These are phyloP conservation scores for Pseudomonodictys pantanalensis DNA, from an alignment of 495 filamentous ascomycete genomes.

Conservation along the genomic window DNA sequence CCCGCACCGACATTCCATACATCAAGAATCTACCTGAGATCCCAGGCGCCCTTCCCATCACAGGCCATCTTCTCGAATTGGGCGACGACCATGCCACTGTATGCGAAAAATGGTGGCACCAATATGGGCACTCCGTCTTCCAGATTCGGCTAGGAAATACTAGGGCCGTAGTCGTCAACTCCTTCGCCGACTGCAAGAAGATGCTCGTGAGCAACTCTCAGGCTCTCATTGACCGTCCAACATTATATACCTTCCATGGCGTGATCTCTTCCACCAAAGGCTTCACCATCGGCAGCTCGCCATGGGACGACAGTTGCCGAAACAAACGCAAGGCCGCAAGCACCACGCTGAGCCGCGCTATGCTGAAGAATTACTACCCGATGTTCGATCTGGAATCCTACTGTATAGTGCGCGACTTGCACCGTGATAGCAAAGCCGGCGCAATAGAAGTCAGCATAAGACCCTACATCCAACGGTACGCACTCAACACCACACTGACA, in stretches of 20 bases:
- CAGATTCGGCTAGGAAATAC: constrained; percentile 57
- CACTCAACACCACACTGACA: constrained; percentile 52
- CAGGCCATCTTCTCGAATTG: constrained; percentile 54
- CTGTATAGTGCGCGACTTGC: constrained; percentile 49
- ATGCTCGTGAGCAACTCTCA: constrained; percentile 66
- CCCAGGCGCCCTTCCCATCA: constrained; percentile 50
- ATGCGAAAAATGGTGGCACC: constrained; percentile 53
- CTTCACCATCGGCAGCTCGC: constrained; percentile 67
- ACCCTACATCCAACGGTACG: constrained; percentile 50
- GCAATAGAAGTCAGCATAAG: constrained; percentile 42
- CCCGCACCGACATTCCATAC: constrained; percentile 47
- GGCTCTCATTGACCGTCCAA: constrained; percentile 64
- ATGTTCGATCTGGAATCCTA: constrained; percentile 56
- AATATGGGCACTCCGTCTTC: constrained; percentile 53
- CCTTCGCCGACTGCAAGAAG: constrained; percentile 59
- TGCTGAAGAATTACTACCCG: constrained; percentile 47
- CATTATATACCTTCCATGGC: constrained; percentile 67
- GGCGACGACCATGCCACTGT: constrained; percentile 56
- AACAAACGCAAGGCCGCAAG: constrained; percentile 53
- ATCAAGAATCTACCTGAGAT: constrained; percentile 53
- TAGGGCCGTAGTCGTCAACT: constrained; percentile 40
- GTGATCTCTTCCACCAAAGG: constrained; percentile 70
- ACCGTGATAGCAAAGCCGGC: constrained; percentile 45
- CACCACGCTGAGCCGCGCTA: constrained; percentile 47
- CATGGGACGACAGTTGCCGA: constrained; percentile 58